phyloP scores from a whole-genome alignment of 2,329 filamentous ascomycete species.

The Pseudocercospora crystallina region DNA sequence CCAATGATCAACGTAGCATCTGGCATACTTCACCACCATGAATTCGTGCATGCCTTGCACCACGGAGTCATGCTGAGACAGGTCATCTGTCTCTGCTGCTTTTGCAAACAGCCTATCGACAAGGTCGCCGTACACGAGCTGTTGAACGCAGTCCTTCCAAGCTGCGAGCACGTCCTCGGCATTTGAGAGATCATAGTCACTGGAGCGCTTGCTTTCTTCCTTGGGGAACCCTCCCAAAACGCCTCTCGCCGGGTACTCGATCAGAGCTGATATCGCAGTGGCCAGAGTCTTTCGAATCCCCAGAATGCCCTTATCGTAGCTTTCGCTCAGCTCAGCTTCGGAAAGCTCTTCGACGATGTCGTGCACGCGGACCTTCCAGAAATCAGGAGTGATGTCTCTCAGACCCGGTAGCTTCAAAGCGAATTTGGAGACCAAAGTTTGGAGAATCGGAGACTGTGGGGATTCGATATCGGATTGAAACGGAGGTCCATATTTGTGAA shows the following conservation, averaged over 20 bases:
- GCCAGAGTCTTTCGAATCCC: slow-evolving; percentile 73
- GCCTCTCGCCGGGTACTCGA: slow-evolving; percentile 69
- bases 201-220: slow-evolving; percentile 31
- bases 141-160: slow-evolving; percentile 67
- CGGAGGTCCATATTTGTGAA: slow-evolving; percentile 68
- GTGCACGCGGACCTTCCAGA: slow-evolving; percentile 65
- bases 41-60: slow-evolving; percentile 66
- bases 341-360: slow-evolving; percentile 62
- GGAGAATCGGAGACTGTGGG: slow-evolving; percentile 63
- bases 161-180: slow-evolving; percentile 62
- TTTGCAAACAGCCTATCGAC: slow-evolving; percentile 65
- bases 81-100: slow-evolving; percentile 58
- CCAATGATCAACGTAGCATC: not conserved
- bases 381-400: slow-evolving; percentile 60
- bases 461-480: slow-evolving; percentile 56
- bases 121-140: slow-evolving; percentile 66
- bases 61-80: slow-evolving; percentile 63
- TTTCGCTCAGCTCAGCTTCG: slow-evolving; percentile 71
- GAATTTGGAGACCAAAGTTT: slow-evolving; percentile 65
- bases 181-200: slow-evolving; percentile 58
- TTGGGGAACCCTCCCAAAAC: slow-evolving; percentile 61
- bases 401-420: slow-evolving; percentile 66
- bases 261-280: slow-evolving; percentile 67
- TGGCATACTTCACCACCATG: slow-evolving; percentile 66
- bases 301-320: slow-evolving; percentile 75